A percentile compares a stretch with the other conserved stretches of the same genome.
Conservation (phyloP, 768 basidiomycete genomes). For the Tulasnella sp. region DNA sequence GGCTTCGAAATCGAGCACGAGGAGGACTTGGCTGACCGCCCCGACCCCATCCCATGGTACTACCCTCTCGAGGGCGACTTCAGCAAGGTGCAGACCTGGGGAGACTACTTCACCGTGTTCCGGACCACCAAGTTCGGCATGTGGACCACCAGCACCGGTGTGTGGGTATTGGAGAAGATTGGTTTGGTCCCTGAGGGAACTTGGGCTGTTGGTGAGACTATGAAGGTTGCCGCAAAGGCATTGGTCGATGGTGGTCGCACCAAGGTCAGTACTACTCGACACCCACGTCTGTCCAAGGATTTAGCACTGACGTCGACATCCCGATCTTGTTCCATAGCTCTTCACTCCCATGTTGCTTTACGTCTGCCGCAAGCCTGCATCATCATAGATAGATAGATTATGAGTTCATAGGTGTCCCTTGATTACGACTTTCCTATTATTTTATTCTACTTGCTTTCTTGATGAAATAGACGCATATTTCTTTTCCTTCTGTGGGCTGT, state of each 20-base stretch:
- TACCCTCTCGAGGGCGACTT: conserved; percentile 96
- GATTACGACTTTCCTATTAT: neutral
- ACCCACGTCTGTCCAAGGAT: neutral
- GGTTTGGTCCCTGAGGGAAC: conserved; percentile 91
- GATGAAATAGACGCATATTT: conserved; percentile 6
- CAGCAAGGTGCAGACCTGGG: conserved; percentile 84
- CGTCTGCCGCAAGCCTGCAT: conserved; percentile 40
- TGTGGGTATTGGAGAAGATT: conserved; percentile 72
- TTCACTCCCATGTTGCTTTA: conserved; percentile 87
- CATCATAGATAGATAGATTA: neutral
- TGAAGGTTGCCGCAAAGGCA: conserved; percentile 75
- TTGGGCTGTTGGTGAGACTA: conserved; percentile 78
- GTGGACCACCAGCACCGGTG: conserved; percentile 73
- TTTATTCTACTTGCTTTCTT: conserved; percentile 12
- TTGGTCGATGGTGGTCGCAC: conserved; percentile 80
- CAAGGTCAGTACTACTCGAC: conserved; percentile 53
- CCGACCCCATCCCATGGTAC: conserved; percentile 82
- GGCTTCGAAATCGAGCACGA: conserved; percentile 87
- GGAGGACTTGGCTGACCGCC: conserved; percentile 88
- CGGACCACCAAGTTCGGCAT: conserved; percentile 86
- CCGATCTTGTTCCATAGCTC: conserved; percentile 47
- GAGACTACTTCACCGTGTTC: conserved; percentile 88
- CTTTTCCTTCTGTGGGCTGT: neutral
- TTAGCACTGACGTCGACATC: neutral
- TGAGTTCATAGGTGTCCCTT: neutral